phyloP scores from a whole-genome alignment of 495 filamentous ascomycete genomes.

The Penicillium bialowiezense region DNA sequence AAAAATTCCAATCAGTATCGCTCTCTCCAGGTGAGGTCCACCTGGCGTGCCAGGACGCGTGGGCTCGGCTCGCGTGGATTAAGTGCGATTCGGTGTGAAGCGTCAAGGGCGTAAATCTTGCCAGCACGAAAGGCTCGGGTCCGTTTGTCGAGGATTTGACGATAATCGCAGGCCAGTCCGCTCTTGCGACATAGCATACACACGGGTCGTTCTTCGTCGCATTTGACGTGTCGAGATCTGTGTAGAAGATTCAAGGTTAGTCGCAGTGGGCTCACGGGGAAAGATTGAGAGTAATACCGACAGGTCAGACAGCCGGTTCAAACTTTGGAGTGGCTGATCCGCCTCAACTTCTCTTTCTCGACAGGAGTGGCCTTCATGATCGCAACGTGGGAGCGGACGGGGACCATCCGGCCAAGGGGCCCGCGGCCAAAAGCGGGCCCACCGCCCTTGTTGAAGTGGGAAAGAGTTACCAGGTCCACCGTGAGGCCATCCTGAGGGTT shows the following conservation, averaged over 20 bases:
- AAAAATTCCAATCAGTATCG: constrained; percentile 18
- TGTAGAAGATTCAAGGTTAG: background rate
- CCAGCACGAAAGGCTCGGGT: background rate
- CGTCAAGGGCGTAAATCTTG: background rate
- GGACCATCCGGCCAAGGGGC: no score
- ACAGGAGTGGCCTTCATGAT: no score
- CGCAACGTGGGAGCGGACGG: no score
- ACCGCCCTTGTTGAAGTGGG: no score
- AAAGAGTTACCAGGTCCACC: no score
- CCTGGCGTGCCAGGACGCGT: constrained; percentile 3
- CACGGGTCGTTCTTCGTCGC: background rate
- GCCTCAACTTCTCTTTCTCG: background rate
- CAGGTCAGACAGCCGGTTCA: background rate
- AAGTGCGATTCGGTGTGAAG: background rate
- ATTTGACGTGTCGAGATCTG: background rate
- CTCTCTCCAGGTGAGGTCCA: constrained; percentile 13
- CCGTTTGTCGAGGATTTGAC: background rate
- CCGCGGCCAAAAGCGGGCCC: no score
- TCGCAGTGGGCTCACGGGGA: background rate
- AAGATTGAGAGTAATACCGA: background rate
- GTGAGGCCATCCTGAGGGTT: no score
- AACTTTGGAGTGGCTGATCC: background rate
- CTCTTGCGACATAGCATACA: background rate
- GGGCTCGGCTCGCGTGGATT: background rate
- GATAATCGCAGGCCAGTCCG: background rate